phyloP scores from a whole-genome alignment of 2,329 filamentous ascomycete species.

The Pseudopyrenochaeta lycopersici region DNA sequence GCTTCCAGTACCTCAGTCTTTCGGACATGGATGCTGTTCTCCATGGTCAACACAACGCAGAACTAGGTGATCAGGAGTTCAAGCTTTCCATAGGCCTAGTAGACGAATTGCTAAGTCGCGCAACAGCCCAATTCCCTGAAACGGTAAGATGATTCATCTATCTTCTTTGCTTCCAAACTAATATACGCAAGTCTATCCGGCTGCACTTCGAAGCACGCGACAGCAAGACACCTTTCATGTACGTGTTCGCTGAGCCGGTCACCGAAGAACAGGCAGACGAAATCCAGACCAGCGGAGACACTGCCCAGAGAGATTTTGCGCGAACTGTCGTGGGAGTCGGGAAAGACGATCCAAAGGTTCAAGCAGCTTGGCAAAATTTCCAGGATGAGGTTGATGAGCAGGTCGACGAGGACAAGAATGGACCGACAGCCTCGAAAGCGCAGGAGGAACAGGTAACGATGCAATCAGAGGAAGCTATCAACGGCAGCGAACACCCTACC shows the following conservation, averaged over 20 bases:
- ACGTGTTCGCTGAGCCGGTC: conserved; percentile 89
- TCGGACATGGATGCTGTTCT: conserved; percentile 88
- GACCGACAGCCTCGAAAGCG: background rate
- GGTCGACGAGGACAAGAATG: conserved; percentile 33
- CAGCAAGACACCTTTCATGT: conserved; percentile 72
- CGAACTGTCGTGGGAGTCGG: conserved; percentile 62
- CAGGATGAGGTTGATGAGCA: conserved; percentile 45
- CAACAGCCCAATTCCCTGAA: conserved; percentile 77
- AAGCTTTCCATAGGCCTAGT: conserved; percentile 79
- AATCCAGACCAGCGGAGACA: conserved; percentile 75
- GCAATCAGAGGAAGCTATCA: conserved; percentile 2
- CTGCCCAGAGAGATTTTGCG: conserved; percentile 74
- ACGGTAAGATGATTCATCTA: conserved; percentile 51
- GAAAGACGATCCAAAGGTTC: conserved; percentile 37
- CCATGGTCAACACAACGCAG: conserved; percentile 76
- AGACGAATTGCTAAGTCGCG: conserved; percentile 80
- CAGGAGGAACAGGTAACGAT: background rate
- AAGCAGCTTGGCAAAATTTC: conserved; percentile 42
- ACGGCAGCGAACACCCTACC: conserved; percentile 1
- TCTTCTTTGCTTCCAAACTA: conserved; percentile 2
- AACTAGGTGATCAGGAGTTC: conserved; percentile 85
- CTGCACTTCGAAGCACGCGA: conserved; percentile 82
- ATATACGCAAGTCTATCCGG: conserved; percentile 67
- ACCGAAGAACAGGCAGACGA: conserved; percentile 73
- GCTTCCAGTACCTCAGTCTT: conserved; percentile 92